A percentile compares a stretch with the other conserved stretches of the same genome.
Conservation (phyloP, 768 basidiomycete species). For the Basidioascus undulatus region DNA sequence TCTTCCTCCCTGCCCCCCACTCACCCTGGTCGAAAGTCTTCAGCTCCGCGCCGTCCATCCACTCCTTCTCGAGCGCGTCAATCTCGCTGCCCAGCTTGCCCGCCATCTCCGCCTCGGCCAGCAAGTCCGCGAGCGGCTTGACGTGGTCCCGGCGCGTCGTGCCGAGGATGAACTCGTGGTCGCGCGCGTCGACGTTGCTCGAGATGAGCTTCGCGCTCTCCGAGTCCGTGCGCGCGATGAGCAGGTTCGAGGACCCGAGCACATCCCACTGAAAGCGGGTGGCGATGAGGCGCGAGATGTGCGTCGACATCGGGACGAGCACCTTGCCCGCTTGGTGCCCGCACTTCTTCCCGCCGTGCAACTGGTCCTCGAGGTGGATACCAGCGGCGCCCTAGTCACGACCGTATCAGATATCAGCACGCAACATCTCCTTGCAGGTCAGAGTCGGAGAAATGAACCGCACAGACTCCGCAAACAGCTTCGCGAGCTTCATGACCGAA, state of each 20-base stretch:
- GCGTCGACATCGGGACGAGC: constrained; percentile 69
- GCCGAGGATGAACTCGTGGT: constrained; percentile 35
- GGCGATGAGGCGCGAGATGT: constrained; percentile 59
- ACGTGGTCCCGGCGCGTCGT: constrained; percentile 20
- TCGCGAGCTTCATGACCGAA: constrained; percentile 79
- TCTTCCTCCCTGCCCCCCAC: too few species aligned
- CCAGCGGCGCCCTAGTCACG: constrained; percentile 64
- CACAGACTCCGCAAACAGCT: constrained; percentile 81
- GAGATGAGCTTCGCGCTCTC: constrained; percentile 67
- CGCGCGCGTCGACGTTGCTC: constrained; percentile 53
- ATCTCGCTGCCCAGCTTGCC: constrained; percentile 44
- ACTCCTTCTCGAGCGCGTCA: constrained; percentile 46
- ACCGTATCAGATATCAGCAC: too few species aligned
- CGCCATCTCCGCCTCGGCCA: constrained; percentile 38
- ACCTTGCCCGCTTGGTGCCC: constrained; percentile 82
- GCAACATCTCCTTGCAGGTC: not conserved
- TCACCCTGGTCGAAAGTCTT: constrained; percentile 67
- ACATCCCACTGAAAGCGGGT: constrained; percentile 79
- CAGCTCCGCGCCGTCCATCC: constrained; percentile 42
- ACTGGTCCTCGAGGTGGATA: constrained; percentile 80
- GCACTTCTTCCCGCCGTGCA: constrained; percentile 89
- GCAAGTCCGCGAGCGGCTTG: constrained; percentile 34
- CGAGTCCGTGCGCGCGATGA: constrained; percentile 80
- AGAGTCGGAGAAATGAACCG: constrained; percentile 7
- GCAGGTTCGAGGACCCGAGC: constrained; percentile 60